Evolutionary conservation across 2,329 filamentous ascomycete species (phyloP), one percentile per base, ranked within the genome.

Genomic region (Fusarium compactum): DNA sequence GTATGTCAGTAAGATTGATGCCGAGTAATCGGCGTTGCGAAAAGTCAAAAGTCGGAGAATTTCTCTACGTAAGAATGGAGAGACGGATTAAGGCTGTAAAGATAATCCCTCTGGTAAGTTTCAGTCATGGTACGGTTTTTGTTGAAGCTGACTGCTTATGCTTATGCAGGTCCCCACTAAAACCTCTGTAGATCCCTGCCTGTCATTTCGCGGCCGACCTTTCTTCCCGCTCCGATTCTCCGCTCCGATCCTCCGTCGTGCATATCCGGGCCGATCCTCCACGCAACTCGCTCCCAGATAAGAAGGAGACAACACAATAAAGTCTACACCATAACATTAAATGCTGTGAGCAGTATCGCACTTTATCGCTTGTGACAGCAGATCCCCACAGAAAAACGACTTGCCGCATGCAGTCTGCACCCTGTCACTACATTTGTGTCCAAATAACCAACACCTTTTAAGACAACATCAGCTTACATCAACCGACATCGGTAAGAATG

Each of bases 241-340:
- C 54, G 59, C 11, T 46, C 59, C 59, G 60, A 63, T 67, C 51
- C 24, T 68, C 65, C 65, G 65, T 43, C 38, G 40, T 9, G 12
- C 27, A 18, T 52, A 18, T 22, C 55, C 45, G 45, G 45, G 22
- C 62, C 58, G 59, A 45, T 65, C 45, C 44, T 48, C 59, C 59
- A 52, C 29, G 10, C n/a, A 25, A 45, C 16, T 25, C 16, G 24
- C 43, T 18, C 43, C 24, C 22, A 46, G 24, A 38, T n/a, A 38
- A 38, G 34, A 38, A 38, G 34, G 18, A 38, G 34, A n/a, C 34
- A 8, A 38, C 34, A 38, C 34, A 38, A n/a, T n/a, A 38, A n/a
- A 38, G 10, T 27, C 44, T 6, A 29, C 8, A 46, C 8, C 44
- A 46, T 8, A 20, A 20, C 9, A 20, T 27, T 27, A 9, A n/a